Evolutionary conservation across 768 basidiomycete genomes (phyloP), one percentile per base, ranked within the genome.

Genomic region (Dacryopinax spathularia): DNA sequence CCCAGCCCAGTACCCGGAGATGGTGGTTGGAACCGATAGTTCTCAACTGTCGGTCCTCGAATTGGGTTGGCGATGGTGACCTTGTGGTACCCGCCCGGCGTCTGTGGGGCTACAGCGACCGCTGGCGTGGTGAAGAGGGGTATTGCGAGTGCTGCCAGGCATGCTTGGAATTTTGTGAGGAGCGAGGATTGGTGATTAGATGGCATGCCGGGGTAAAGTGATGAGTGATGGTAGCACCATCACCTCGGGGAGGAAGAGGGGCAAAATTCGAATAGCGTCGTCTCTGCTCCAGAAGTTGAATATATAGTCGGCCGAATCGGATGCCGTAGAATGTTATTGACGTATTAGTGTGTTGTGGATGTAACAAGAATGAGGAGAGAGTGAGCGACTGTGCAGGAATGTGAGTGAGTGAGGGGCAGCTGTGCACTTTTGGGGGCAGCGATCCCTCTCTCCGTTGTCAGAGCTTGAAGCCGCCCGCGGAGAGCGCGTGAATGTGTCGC

Each of bases 171-270:
- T 56, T 56, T 56, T 56, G 48, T 27, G 29, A 56, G 48, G 48
- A 56, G 12, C 31, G 48, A 56, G 48, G 22, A 56, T 15, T 56
- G 48, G 48, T 56, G 25, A 56, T 56, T 56, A 56, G 48, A 56
- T 20, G 48, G 48, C 48, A 56, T 56, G 12, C 13, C 25, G 48
- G 48, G 48, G 3, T 3, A 15, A 29, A 5, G 25, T 56, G 48
- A 56, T 56, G 10, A 20, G 48, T 29, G 25, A 5, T 22, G 29
- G 48, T 22, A 18, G 22, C 5, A 31, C 10, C 48, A 56, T 56
- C 48, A 56, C 48, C 48, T 27, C 48, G 48, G 6, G 39, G 18
- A 6, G 7, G 18, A 41, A 22, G 48, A 56, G 22, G 10, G 48
- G 15, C 12, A 56, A 29, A 3, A 20, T 13, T 10, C 25, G 12